Percentiles rank a stretch among this genome's conserved stretches.
phyloP scores from a whole-genome alignment of 345 rosid genomes.

The Salix suchowensis region DNA sequence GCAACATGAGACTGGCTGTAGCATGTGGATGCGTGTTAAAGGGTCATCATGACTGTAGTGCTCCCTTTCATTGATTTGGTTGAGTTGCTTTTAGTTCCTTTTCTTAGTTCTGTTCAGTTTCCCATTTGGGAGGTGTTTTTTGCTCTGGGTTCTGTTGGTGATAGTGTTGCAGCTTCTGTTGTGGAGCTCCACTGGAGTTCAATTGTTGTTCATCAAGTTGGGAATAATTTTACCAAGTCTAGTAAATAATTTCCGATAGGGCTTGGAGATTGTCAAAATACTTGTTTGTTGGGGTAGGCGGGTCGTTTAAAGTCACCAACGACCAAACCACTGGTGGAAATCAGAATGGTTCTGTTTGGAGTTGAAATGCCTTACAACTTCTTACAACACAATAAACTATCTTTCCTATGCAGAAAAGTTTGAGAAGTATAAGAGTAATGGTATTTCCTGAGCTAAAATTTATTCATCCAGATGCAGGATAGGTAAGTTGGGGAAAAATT shows the following conservation, averaged over 20 bases:
- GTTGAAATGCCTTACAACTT: background rate
- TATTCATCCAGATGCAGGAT: background rate
- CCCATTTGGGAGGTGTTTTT: background rate
- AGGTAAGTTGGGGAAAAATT: background rate
- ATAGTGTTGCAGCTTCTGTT: background rate
- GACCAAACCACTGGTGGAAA: background rate
- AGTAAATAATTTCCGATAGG: background rate
- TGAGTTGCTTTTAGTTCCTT: background rate
- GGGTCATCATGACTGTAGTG: background rate
- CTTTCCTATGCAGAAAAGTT: background rate
- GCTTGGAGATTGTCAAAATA: background rate
- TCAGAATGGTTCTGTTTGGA: background rate
- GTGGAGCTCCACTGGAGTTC: background rate
- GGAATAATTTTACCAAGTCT: background rate
- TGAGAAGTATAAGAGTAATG: background rate
- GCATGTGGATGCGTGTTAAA: background rate
- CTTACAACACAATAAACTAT: background rate
- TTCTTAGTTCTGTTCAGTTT: background rate
- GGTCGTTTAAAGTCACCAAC: background rate
- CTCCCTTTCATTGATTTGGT: background rate
- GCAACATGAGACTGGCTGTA: background rate
- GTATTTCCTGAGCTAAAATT: background rate
- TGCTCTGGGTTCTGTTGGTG: background rate
- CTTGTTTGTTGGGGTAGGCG: background rate
- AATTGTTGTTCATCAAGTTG: background rate